Percentiles rank a stretch among this genome's conserved stretches.
These are phyloP conservation scores for Vigna radiata DNA, from an alignment of 306 rosid genomes.

Conservation along the genomic window DNA sequence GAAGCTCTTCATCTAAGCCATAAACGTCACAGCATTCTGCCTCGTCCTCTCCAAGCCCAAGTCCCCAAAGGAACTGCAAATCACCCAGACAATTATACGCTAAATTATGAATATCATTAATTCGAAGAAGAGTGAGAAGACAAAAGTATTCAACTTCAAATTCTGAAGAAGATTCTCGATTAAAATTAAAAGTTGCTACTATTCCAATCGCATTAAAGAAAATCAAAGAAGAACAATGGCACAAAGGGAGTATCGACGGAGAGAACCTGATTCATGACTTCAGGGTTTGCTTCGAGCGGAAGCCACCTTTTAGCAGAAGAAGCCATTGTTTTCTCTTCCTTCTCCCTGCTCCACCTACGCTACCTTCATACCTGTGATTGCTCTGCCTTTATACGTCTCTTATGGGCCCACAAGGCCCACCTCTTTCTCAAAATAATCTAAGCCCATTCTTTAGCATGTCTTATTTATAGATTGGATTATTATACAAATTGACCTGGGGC, in stretches of 20 bases:
- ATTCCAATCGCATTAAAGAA: background rate
- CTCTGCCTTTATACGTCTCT: background rate
- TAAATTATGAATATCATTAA: too few species aligned
- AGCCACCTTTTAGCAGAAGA: slow-evolving; percentile 81
- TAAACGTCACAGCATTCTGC: slow-evolving; percentile 90
- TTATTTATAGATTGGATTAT: background rate
- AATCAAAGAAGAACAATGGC: background rate
- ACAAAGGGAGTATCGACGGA: background rate
- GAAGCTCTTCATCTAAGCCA: slow-evolving; percentile 87
- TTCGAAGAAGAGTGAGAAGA: too few species aligned
- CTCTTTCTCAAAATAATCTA: too few species aligned
- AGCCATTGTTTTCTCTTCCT: slow-evolving; percentile 16
- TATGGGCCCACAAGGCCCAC: background rate
- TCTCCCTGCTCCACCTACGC: background rate
- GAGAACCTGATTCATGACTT: slow-evolving; percentile 89
- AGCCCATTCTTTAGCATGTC: background rate
- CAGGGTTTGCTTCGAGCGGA: slow-evolving; percentile 99
- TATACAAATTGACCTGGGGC: background rate
- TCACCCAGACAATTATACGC: slow-evolving; percentile 22
- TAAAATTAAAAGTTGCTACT: background rate
- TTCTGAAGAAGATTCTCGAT: background rate
- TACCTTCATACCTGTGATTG: background rate
- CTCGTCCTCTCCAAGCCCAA: slow-evolving; percentile 70
- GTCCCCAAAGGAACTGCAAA: slow-evolving; percentile 88
- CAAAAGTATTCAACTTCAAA: too few species aligned